A percentile compares a stretch with the other conserved stretches of the same genome.
Evolutionary conservation across 2,329 filamentous ascomycete genomes (phyloP).

Genomic region (Ceratocystis smalleyi): DNA sequence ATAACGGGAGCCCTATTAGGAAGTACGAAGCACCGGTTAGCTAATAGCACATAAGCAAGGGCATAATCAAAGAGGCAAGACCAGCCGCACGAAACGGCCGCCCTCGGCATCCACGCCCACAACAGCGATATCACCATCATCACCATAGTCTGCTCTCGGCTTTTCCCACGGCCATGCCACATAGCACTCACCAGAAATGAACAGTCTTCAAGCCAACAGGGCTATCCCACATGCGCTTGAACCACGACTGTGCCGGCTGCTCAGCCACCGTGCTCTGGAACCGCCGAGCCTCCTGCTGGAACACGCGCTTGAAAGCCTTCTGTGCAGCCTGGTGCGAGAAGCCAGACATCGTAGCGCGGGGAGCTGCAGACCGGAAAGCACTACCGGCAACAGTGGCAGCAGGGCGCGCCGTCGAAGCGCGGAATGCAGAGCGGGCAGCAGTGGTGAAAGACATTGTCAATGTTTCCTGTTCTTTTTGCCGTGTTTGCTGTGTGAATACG

Average conservation of each 20-base stretch:
- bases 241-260: constrained; percentile 36
- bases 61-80: neutral
- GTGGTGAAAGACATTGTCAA: constrained; percentile 17
- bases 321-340: constrained; percentile 38
- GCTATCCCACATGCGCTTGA: constrained; percentile 72
- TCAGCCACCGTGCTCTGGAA: constrained; percentile 47
- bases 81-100: neutral
- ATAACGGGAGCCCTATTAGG: constrained; percentile 70
- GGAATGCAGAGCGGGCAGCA: constrained; percentile 35
- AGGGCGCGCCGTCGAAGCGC: constrained; percentile 35
- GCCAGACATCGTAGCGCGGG: constrained; percentile 30
- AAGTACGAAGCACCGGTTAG: neutral
- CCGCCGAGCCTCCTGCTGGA: constrained; percentile 32
- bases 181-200: constrained; percentile 69
- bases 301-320: constrained; percentile 34
- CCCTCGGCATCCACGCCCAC: neutral
- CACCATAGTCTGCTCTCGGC: no score
- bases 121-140: no score
- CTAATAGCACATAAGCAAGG: neutral
- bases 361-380: constrained; percentile 33
- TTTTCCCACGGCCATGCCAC: neutral
- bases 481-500: neutral
- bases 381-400: constrained; percentile 19
- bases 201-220: constrained; percentile 79
- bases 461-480: constrained; percentile 24